Conservation (phyloP, 108 stramenopile genomes). For the Pelagomonas calceolata region DNA sequence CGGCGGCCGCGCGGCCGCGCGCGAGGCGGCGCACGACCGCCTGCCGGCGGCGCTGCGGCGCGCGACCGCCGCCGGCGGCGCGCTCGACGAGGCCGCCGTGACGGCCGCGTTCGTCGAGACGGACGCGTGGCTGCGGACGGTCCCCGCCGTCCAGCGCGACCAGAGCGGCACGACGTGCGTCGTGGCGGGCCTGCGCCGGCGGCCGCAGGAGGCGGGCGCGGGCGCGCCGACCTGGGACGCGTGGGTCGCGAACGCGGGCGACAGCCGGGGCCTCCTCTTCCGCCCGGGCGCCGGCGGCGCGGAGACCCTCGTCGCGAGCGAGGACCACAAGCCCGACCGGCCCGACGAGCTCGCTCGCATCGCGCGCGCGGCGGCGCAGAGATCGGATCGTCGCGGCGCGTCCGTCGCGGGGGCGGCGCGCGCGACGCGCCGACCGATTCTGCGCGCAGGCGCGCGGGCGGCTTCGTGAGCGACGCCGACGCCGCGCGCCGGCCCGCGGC, state of each 20-base stretch:
- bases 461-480: slow-evolving; percentile 17
- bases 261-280: slow-evolving; percentile 47
- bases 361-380: too few relatives aligned
- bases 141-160: not conserved
- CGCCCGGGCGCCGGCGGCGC: not conserved
- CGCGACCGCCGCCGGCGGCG: too few relatives aligned
- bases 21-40: slow-evolving; percentile 22
- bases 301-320: slow-evolving; percentile 48
- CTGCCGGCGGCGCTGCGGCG: not conserved
- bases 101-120: not conserved
- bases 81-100: too few relatives aligned
- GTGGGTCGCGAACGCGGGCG: slow-evolving; percentile 77
- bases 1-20: slow-evolving; percentile 58
- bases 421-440: too few relatives aligned
- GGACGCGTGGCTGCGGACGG: not conserved
- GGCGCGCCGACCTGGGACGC: not conserved
- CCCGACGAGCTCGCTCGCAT: slow-evolving; percentile 23
- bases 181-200: not conserved
- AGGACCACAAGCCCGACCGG: slow-evolving; percentile 83
- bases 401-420: too few relatives aligned
- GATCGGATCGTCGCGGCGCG: too few relatives aligned
- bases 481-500: too few relatives aligned
- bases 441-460: too few relatives aligned
- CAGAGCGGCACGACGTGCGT: not conserved
- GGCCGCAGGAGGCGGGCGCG: too few relatives aligned